Conservation (phyloP, 2,329 filamentous ascomycete genomes). For the Trichophyton benhamiae region DNA sequence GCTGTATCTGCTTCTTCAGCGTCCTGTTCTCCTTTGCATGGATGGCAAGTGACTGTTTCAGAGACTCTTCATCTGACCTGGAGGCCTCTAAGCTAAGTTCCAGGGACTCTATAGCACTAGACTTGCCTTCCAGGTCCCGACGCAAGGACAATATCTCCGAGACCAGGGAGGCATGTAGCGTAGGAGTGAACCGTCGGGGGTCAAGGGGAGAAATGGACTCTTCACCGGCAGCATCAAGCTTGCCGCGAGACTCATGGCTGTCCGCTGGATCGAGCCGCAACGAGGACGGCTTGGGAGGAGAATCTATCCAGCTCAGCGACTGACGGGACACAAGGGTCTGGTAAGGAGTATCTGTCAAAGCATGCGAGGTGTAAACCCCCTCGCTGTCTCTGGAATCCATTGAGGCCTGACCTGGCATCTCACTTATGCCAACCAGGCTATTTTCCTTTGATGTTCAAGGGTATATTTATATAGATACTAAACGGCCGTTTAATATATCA, state of each 20-base stretch:
- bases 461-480: neutral
- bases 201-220: conserved; percentile 67
- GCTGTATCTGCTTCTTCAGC: conserved; percentile 70
- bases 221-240: conserved; percentile 33
- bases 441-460: neutral
- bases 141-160: conserved; percentile 82
- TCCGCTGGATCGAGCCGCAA: conserved; percentile 38
- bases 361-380: conserved; percentile 43
- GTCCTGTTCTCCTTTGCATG: conserved; percentile 65
- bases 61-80: conserved; percentile 60
- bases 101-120: conserved; percentile 71
- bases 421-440: neutral
- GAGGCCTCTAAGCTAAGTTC: conserved; percentile 61
- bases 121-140: conserved; percentile 82
- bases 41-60: conserved; percentile 50
- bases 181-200: conserved; percentile 86
- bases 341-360: conserved; percentile 59
- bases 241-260: conserved; percentile 27
- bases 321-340: conserved; percentile 43
- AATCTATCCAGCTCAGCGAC: conserved; percentile 33
- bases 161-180: conserved; percentile 83
- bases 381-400: conserved; percentile 34
- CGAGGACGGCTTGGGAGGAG: conserved; percentile 51
- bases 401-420: neutral
- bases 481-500: neutral